A percentile compares a stretch with the other conserved stretches of the same genome.
phyloP scores from a whole-genome alignment of 2,329 filamentous ascomycete genomes.

The Coniochaeta sp. region DNA sequence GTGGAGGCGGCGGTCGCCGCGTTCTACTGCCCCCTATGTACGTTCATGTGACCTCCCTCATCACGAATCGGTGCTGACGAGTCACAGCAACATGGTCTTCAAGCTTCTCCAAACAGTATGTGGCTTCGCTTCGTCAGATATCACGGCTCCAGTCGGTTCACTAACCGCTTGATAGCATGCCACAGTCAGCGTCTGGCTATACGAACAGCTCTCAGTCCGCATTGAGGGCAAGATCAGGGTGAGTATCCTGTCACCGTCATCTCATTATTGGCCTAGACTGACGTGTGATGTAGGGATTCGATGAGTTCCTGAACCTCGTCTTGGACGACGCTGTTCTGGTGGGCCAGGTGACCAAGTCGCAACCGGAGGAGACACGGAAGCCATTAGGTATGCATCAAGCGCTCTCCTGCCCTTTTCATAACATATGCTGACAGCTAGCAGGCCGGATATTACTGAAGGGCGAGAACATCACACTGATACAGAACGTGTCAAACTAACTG shows the following conservation, averaged over 20 bases:
- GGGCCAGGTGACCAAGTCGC: conserved; percentile 72
- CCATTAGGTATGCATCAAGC: conserved; percentile 55
- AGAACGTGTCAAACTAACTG: conserved; percentile 30
- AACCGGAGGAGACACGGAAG: conserved; percentile 67
- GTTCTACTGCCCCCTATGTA: conserved; percentile 51
- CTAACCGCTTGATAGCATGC: conserved; percentile 47
- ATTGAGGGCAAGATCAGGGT: conserved; percentile 97
- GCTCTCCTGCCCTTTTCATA: neutral
- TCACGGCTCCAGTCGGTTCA: too few species aligned
- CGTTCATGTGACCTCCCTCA: neutral
- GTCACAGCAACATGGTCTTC: conserved; percentile 69
- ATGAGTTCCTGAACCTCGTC: conserved; percentile 99
- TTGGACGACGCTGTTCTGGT: conserved; percentile 89
- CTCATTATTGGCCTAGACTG: neutral
- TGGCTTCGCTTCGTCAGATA: neutral
- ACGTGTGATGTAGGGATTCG: conserved; percentile 63
- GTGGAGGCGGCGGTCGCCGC: conserved; percentile 51
- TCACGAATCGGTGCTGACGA: neutral
- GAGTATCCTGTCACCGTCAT: conserved; percentile 22
- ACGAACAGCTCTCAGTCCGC: conserved; percentile 87
- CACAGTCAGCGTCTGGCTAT: conserved; percentile 91
- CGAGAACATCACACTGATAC: conserved; percentile 81
- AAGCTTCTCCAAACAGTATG: conserved; percentile 65
- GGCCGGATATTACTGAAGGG: conserved; percentile 83
- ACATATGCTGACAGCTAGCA: conserved; percentile 22